Evolutionary conservation across 768 basidiomycete species (phyloP).

Genomic region (Sarcomyxa edulis): DNA sequence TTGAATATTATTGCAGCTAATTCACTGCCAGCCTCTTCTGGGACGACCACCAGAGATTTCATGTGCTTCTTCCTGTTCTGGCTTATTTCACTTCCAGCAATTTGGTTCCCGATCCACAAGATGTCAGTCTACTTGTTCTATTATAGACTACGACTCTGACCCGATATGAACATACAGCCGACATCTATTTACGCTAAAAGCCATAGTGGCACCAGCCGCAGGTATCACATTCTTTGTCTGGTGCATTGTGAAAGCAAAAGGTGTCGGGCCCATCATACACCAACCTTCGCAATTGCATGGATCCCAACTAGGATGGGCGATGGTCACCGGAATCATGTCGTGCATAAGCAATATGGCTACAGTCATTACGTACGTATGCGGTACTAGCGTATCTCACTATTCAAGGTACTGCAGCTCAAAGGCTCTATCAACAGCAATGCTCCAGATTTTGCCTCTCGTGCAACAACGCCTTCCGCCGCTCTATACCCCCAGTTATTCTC

Average conservation of each 20-base stretch:
- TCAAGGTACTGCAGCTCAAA: constrained; percentile 1
- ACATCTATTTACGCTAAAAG: constrained; percentile 77
- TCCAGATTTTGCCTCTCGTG: constrained; percentile 71
- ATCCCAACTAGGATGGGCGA: constrained; percentile 67
- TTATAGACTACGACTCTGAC: constrained; percentile 7
- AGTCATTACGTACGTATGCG: constrained; percentile 57
- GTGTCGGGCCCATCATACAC: constrained; percentile 69
- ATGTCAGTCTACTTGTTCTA: constrained; percentile 41
- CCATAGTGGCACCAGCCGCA: constrained; percentile 64
- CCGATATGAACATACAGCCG: constrained; percentile 34
- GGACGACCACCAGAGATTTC: constrained; percentile 71
- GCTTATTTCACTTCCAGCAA: constrained; percentile 71
- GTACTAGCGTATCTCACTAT: constrained; percentile 2
- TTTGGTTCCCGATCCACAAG: constrained; percentile 81
- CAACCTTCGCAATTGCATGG: constrained; percentile 63
- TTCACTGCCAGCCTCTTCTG: constrained; percentile 65
- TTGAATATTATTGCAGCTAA: constrained; percentile 40
- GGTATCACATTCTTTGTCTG: constrained; percentile 72
- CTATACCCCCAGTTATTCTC: constrained; percentile 64
- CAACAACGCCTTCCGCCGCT: constrained; percentile 50
- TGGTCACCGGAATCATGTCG: constrained; percentile 67
- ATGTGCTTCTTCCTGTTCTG: constrained; percentile 87
- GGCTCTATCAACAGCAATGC: constrained; percentile 45
- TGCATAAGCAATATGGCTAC: constrained; percentile 81
- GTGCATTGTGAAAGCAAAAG: constrained; percentile 73